phyloP scores from a whole-genome alignment of 768 basidiomycete species.

The Leccinum sublutescens region DNA sequence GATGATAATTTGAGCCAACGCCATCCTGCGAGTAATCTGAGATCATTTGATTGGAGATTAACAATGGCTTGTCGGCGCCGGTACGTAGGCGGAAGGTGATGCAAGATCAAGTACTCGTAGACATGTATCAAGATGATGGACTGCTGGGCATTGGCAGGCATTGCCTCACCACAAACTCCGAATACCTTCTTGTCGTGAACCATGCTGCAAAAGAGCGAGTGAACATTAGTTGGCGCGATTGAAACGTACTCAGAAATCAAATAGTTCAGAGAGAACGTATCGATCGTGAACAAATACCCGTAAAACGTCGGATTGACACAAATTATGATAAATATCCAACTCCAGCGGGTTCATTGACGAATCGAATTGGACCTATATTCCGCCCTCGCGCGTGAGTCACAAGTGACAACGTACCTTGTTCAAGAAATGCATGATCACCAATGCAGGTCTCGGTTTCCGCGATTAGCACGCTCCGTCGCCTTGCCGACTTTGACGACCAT shows the following conservation, averaged over 20 bases:
- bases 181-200: constrained; percentile 88
- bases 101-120: too few relatives aligned
- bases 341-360: not conserved
- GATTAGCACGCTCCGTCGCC: constrained; percentile 85
- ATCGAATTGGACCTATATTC: constrained; percentile 24
- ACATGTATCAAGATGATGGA: too few relatives aligned
- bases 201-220: constrained; percentile 57
- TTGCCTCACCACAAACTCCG: constrained; percentile 83
- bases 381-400: too few relatives aligned
- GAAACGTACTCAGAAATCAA: constrained; percentile 78
- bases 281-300: constrained; percentile 91
- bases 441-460: constrained; percentile 99
- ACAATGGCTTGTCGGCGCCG: too few relatives aligned
- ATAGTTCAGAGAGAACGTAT: constrained; percentile 85
- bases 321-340: constrained; percentile 61
- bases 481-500: constrained; percentile 52
- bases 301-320: constrained; percentile 97
- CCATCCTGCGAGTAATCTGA: constrained; percentile 86
- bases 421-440: constrained; percentile 94
- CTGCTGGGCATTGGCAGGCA: constrained; percentile 76
- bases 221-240: not conserved
- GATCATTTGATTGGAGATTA: constrained; percentile 64
- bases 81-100: too few relatives aligned
- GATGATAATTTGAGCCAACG: constrained; percentile 74
- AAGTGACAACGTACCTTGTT: constrained; percentile 47